phyloP scores from a whole-genome alignment of 768 basidiomycete genomes.

The Termitomyces heimii region DNA sequence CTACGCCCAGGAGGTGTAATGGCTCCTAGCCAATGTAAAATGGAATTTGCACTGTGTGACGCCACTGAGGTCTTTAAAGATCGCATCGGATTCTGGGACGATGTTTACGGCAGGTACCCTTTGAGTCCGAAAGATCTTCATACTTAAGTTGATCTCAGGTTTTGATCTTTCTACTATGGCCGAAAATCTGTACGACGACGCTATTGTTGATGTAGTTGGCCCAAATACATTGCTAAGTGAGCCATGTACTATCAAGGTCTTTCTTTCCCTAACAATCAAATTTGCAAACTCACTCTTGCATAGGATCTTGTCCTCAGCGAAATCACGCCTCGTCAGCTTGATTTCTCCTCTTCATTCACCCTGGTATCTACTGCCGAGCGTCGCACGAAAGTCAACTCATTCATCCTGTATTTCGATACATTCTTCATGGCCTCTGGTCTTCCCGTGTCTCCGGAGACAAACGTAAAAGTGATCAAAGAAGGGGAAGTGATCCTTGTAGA shows the following conservation, averaged over 20 bases:
- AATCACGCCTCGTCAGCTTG: constrained; percentile 64
- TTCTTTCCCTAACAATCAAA: neutral
- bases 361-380: constrained; percentile 59
- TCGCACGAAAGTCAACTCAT: constrained; percentile 63
- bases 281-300: neutral
- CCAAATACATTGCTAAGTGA: constrained; percentile 60
- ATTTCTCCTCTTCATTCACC: constrained; percentile 74
- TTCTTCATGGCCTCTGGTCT: constrained; percentile 70
- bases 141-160: constrained; percentile 36
- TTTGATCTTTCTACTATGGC: constrained; percentile 88
- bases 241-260: constrained; percentile 63
- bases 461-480: constrained; percentile 52
- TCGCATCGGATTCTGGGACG: constrained; percentile 84
- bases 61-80: constrained; percentile 72
- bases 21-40: constrained; percentile 85
- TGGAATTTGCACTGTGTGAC: constrained; percentile 81
- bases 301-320: constrained; percentile 74
- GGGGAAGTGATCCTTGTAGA: constrained; percentile 65
- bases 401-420: constrained; percentile 92
- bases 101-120: constrained; percentile 70
- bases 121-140: neutral
- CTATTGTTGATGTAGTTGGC: constrained; percentile 75
- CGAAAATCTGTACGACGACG: constrained; percentile 68
- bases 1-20: constrained; percentile 73
- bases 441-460: constrained; percentile 42